Conservation (phyloP, 768 basidiomycete species). For the Pleurotus eryngii region DNA sequence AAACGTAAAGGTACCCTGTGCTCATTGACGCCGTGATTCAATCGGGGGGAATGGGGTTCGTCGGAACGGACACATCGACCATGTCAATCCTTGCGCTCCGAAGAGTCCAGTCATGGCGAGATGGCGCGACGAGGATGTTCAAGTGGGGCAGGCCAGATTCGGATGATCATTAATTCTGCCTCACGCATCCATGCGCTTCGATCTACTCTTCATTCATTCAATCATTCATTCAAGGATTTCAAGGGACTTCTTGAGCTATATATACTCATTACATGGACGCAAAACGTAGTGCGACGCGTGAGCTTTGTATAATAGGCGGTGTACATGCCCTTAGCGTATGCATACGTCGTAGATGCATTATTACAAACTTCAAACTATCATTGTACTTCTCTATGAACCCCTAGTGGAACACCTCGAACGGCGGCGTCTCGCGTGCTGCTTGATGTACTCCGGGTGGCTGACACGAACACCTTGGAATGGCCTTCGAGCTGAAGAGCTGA, state of each 20-base stretch:
- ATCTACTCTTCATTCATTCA: background rate
- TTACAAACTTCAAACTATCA: too few relatives aligned
- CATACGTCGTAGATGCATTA: too few relatives aligned
- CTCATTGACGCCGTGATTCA: slow-evolving; percentile 73
- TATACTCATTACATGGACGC: background rate
- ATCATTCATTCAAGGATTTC: background rate
- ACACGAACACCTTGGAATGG: too few relatives aligned
- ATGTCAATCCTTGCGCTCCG: slow-evolving; percentile 65
- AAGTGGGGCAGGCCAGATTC: slow-evolving; percentile 58
- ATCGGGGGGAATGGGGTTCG: slow-evolving; percentile 61
- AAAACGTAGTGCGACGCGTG: background rate
- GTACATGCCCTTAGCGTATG: background rate
- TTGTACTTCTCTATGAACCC: too few relatives aligned
- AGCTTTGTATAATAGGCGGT: background rate
- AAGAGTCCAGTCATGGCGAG: slow-evolving; percentile 66
- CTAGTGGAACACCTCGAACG: too few relatives aligned
- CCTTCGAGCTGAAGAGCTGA: too few relatives aligned
- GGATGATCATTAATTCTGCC: slow-evolving; percentile 44
- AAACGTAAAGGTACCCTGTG: slow-evolving; percentile 57
- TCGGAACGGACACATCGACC: slow-evolving; percentile 70
- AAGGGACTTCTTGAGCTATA: too few relatives aligned
- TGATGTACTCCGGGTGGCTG: too few relatives aligned
- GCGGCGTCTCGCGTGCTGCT: too few relatives aligned
- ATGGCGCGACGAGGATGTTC: slow-evolving; percentile 47
- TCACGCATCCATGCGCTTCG: background rate